A percentile compares a stretch with the other conserved stretches of the same genome.
phyloP scores from a whole-genome alignment of 176 grass and related monocot genomes.

The Triticum dicoccoides region DNA sequence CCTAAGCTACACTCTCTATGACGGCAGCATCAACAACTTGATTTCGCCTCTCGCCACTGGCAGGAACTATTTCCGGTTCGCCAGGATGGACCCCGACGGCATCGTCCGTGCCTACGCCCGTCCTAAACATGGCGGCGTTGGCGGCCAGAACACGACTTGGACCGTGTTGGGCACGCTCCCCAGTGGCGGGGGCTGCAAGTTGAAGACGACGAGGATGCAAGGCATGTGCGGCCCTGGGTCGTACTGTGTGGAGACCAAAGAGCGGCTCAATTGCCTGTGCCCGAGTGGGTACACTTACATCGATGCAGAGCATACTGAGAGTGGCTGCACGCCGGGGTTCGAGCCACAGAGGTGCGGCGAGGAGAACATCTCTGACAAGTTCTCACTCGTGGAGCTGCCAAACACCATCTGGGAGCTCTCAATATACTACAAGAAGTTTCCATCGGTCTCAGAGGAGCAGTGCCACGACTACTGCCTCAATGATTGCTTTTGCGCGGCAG shows the following conservation, averaged over 20 bases:
- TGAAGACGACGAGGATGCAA: neutral
- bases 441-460: neutral
- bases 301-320: neutral
- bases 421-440: conserved; percentile 4
- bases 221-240: conserved; percentile 22
- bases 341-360: conserved; percentile 9
- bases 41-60: neutral
- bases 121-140: neutral
- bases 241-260: neutral
- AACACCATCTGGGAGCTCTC: conserved; percentile 18
- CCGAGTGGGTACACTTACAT: neutral
- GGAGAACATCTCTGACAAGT: neutral
- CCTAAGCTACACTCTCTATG: conserved; percentile 10
- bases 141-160: neutral
- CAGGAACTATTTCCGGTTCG: neutral
- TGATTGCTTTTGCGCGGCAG: conserved; percentile 14
- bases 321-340: conserved; percentile 25
- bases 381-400: neutral
- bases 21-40: neutral
- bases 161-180: neutral
- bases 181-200: neutral
- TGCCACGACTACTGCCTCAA: neutral
- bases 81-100: conserved; percentile 30
- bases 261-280: conserved; percentile 17
- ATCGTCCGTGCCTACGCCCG: conserved; percentile 19